Evolutionary conservation across 495 filamentous ascomycete species (phyloP).

Genomic region (Podospora anserina): DNA sequence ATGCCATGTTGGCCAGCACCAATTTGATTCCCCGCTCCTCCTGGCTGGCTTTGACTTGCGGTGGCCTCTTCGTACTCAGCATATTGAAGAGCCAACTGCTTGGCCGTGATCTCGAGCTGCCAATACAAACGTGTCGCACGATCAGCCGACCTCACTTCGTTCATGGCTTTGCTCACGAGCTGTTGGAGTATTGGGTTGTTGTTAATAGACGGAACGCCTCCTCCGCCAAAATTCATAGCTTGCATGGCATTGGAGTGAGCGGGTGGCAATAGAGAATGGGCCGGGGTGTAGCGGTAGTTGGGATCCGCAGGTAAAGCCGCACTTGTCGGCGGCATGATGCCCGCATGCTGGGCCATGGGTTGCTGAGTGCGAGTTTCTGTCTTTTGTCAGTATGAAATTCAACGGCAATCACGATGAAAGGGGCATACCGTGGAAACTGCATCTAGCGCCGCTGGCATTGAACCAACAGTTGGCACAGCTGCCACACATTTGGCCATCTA

Average conservation of each 20-base stretch:
- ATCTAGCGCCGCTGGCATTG: conserved; percentile 48
- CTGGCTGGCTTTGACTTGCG: conserved; percentile 15
- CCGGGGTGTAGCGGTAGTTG: conserved; percentile 23
- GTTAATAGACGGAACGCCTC: conserved; percentile 24
- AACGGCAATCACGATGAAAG: not conserved
- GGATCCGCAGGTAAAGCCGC: conserved; percentile 28
- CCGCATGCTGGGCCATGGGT: conserved; percentile 20
- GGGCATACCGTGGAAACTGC: conserved; percentile 49
- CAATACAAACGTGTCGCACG: conserved; percentile 40
- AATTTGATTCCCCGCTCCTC: conserved; percentile 10
- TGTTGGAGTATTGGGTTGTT: conserved; percentile 39
- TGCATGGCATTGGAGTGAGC: conserved; percentile 13
- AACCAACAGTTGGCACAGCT: conserved; percentile 55
- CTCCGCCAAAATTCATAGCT: conserved; percentile 18
- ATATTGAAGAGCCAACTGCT: conserved; percentile 45
- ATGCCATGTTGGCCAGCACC: conserved; percentile 26
- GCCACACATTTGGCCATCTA: conserved; percentile 52
- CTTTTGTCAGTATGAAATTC: not conserved
- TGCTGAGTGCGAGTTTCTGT: conserved; percentile 33
- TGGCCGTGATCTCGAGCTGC: conserved; percentile 41
- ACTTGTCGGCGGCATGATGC: conserved; percentile 19
- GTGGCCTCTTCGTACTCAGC: conserved; percentile 41
- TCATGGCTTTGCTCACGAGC: conserved; percentile 38
- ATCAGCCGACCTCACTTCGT: conserved; percentile 41
- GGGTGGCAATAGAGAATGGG: conserved; percentile 20